Conservation (phyloP, 495 filamentous ascomycete genomes). For the Penicillium manginii region DNA sequence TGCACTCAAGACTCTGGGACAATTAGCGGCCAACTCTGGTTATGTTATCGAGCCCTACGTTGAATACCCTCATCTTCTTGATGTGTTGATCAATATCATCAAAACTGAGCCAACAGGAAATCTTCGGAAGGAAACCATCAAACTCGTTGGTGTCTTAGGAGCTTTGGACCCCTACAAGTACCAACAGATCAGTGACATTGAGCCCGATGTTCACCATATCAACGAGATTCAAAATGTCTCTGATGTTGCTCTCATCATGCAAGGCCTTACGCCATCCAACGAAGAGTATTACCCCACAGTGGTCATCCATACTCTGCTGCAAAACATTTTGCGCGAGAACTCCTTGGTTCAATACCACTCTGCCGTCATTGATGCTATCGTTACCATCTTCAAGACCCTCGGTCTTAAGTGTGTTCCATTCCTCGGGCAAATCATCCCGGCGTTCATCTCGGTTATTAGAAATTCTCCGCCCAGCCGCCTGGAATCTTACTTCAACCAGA, state of each 20-base stretch:
- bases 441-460: conserved; percentile 84
- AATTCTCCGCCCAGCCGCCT: conserved; percentile 71
- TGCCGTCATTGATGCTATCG: conserved; percentile 95
- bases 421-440: conserved; percentile 88
- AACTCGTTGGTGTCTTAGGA: conserved; percentile 93
- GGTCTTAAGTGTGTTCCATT: conserved; percentile 95
- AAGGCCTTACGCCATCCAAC: conserved; percentile 91
- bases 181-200: conserved; percentile 61
- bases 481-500: conserved; percentile 95
- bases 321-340: conserved; percentile 81
- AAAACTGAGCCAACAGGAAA: conserved; percentile 83
- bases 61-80: conserved; percentile 90
- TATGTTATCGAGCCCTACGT: conserved; percentile 98
- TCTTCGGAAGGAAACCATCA: conserved; percentile 90
- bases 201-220: conserved; percentile 54
- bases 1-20: conserved; percentile 86
- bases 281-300: conserved; percentile 99
- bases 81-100: conserved; percentile 90
- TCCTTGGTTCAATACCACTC: conserved; percentile 89
- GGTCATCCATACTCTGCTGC: conserved; percentile 91
- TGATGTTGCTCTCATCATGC: conserved; percentile 97
- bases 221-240: conserved; percentile 69
- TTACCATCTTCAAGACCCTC: conserved; percentile 96
- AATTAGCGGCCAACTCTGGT: conserved; percentile 89
- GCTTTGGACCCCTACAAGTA: conserved; percentile 96